These are phyloP conservation scores for Irpex rosettiformis DNA, from an alignment of 1,284 basidiomycete species.

Conservation along the genomic window DNA sequence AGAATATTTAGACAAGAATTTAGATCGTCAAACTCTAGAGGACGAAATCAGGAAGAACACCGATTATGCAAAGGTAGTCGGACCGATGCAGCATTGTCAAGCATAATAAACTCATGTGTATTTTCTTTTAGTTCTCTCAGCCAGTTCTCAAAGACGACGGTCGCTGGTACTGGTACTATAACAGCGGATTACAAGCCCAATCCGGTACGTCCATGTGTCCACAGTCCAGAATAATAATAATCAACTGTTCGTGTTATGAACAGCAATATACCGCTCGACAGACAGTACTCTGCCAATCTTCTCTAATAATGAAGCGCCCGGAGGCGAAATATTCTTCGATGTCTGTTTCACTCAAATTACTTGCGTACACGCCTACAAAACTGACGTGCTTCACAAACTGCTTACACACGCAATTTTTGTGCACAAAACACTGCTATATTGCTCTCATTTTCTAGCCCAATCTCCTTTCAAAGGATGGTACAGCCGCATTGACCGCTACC, in stretches of 20 bases:
- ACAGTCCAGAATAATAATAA: not conserved
- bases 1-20: constrained; percentile 56
- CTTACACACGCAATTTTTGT: not conserved
- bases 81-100: not conserved
- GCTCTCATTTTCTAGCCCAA: constrained; percentile 47
- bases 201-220: constrained; percentile 37
- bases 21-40: constrained; percentile 55
- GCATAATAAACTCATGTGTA: not conserved
- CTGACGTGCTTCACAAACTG: not conserved
- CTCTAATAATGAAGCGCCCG: constrained; percentile 36
- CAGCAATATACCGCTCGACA: constrained; percentile 67
- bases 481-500: constrained; percentile 55
- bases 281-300: constrained; percentile 51
- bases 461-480: constrained; percentile 70
- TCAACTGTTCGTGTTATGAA: not conserved
- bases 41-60: constrained; percentile 58
- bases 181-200: constrained; percentile 69
- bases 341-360: constrained; percentile 33
- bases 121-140: constrained; percentile 48
- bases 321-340: constrained; percentile 75
- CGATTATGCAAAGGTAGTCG: constrained; percentile 64
- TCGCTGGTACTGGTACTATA: constrained; percentile 77
- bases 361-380: not conserved
- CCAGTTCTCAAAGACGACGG: constrained; percentile 61
- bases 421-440: not conserved